Base-by-base conservation (phyloP, 768 basidiomycete species). In the Naganishia vaughanmartiniae region DNA sequence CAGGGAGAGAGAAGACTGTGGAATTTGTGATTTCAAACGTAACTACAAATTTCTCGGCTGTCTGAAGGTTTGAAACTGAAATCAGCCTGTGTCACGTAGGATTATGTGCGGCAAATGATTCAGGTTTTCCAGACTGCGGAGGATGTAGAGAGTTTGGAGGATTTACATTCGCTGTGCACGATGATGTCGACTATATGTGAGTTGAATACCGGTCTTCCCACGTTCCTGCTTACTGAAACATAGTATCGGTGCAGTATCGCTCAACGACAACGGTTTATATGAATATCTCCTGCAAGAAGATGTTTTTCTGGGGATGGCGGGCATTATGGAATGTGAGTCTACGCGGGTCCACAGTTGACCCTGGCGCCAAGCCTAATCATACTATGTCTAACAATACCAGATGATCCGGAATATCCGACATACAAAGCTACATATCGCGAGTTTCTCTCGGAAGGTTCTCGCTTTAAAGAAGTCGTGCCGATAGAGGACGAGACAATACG, bases 361-460 rank as follows among this genome's bases (percentile, higher is more conserved):
- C 54, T 31, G 36, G 30, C 57, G 14, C 45, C 26, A 48, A 45
- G 46, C 68, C 57, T 28, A 71, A 17, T 51, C n/a, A n/a, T 24
- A 42, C 42, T 26, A 4, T 51, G 48, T 51, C 54, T 24, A 24
- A 26, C 26, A 31, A 57, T 46, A 66, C 39, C 79, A 96, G 94
- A 98, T 80, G 95, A 98, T 77, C 93, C 95, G 73, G 95, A 97
- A 74, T 98, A 95, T 79, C 95, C 95, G 26, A 85, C 84, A n/a
- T 89, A 94, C 83, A 97, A 97, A 83, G 96, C 95, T 63, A 92
- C 93, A 76, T 98, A 97, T 80, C 93, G 95, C 65, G 90, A 94
- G 71, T 96, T 97, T 79, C 87, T 97, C 45, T 85, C 88, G 65
- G 85, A 90, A 75, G 88, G 87, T 12, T 85, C 90, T n/a, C 88